phyloP scores from a whole-genome alignment of 129 eudicot species.

The Mikania micrantha region DNA sequence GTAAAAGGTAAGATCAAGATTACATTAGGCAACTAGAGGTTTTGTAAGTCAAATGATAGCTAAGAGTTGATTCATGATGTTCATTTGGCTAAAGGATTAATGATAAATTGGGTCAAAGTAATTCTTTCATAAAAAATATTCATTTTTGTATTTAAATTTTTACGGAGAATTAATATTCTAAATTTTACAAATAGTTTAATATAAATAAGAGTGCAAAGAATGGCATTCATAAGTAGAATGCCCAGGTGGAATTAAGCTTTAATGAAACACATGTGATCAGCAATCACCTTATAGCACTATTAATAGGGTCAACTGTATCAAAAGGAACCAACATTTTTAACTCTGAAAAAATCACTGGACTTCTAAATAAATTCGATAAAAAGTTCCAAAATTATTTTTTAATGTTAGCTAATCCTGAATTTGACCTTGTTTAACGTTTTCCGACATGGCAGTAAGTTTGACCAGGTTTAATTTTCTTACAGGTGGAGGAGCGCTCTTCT shows the following conservation, averaged over 20 bases:
- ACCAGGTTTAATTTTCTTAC: not conserved
- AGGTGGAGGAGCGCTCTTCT: conserved; percentile 99
- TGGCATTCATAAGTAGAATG: not conserved
- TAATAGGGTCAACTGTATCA: not conserved
- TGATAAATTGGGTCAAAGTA: not conserved
- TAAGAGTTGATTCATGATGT: not conserved
- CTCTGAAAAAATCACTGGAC: not conserved
- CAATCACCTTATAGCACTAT: not conserved
- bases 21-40: not conserved
- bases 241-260: not conserved
- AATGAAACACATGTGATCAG: not conserved
- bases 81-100: not conserved
- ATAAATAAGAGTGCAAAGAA: not conserved
- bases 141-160: not conserved
- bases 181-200: not conserved
- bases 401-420: not conserved
- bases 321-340: not conserved
- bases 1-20: not conserved
- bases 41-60: not conserved
- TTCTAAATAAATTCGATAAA: not conserved
- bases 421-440: not conserved
- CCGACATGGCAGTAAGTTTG: not conserved
- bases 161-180: not conserved
- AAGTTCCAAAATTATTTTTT: not conserved
- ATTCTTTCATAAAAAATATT: not conserved